Percentiles rank a stretch among this genome's conserved stretches.
phyloP scores from a whole-genome alignment of 2,329 filamentous ascomycete genomes.

The Alternaria metachromatica region DNA sequence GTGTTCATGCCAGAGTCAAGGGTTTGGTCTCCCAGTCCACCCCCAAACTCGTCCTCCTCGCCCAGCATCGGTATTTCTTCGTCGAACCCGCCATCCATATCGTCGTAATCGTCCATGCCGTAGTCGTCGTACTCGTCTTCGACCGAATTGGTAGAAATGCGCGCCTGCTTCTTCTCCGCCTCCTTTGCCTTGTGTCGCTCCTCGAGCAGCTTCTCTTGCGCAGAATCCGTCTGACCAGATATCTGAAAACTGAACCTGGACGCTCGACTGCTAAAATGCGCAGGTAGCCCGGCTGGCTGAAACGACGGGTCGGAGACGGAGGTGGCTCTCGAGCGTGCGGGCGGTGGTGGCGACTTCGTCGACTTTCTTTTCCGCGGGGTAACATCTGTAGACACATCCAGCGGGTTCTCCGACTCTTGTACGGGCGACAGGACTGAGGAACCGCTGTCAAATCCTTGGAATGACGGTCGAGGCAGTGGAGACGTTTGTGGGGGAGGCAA shows the following conservation, averaged over 20 bases:
- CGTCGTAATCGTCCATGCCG: slow-evolving; percentile 54
- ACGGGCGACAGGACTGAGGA: slow-evolving; percentile 43
- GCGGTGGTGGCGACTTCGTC: slow-evolving; percentile 45
- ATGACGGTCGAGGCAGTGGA: slow-evolving; percentile 22
- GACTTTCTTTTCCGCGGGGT: slow-evolving; percentile 43
- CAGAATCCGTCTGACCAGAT: slow-evolving; percentile 70
- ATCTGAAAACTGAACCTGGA: slow-evolving; percentile 85
- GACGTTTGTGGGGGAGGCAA: slow-evolving; percentile 13
- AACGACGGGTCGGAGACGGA: slow-evolving; percentile 47
- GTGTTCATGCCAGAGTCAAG: slow-evolving; percentile 37
- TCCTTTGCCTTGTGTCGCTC: slow-evolving; percentile 73
- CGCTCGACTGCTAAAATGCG: slow-evolving; percentile 67
- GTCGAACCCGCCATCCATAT: slow-evolving; percentile 66
- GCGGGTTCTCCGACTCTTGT: slow-evolving; percentile 39
- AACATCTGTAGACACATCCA: slow-evolving; percentile 30
- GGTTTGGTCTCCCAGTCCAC: slow-evolving; percentile 30
- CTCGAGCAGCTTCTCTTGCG: slow-evolving; percentile 72
- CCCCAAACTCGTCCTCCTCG: slow-evolving; percentile 42
- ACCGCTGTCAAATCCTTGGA: slow-evolving; percentile 27
- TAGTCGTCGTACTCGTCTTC: slow-evolving; percentile 50
- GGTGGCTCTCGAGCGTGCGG: slow-evolving; percentile 45
- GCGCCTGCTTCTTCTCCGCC: slow-evolving; percentile 59
- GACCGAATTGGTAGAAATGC: slow-evolving; percentile 43
- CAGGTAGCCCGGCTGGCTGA: slow-evolving; percentile 47
- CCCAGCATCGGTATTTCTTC: slow-evolving; percentile 69